Base-by-base conservation (phyloP, 371 early-diverging fungal species). In the Mortierella sp. region DNA sequence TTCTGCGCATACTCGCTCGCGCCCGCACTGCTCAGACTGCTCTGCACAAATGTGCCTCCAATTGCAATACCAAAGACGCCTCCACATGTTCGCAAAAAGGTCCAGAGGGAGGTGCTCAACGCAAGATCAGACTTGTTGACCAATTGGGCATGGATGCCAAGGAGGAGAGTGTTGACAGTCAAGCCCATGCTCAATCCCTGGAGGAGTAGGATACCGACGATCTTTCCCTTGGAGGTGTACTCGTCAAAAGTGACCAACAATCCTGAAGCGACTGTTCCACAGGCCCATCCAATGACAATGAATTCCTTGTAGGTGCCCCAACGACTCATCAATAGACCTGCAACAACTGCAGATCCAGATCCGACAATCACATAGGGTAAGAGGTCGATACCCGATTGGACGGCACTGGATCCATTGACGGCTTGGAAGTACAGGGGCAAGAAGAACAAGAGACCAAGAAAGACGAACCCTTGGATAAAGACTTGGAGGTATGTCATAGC, bases 211-310 rank as follows among this genome's bases (percentile, higher is more conserved):
- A 81, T 52, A 1, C 76, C 81, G 34, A 77, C 48, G 9, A 79
- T 54, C 52, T 76, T 75, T 1, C 76, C 85, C 21, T 60, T 73
- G 71, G 85, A 85, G 2, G 81, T 81, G 75, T 58, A 44, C 21
- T 85, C 85, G 73, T 85, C 85, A 70, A 85, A 81, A 21, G 79
- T 76, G 74, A 68, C 77, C 68, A 81, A 34, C 14, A 94, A 58
- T 55, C 93, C 95, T 13, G 91, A 80, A 13, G 88, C 76, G 3
- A 89, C n/a, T n/a, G 90, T 80, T 19, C 91, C 87, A n/a, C 91
- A 24, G 24, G 79, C 74, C 72, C 91, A 92, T 28, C 91, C 90
- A 1, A 80, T 1, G 54, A 91, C 84, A 75, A 88, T 84, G n/a
- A 91, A 80, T 34, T 90, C 63, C 82, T 84, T 84, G 73, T 90